Base-by-base conservation (phyloP, 129 eudicot species). In the Tagetes patula region DNA sequence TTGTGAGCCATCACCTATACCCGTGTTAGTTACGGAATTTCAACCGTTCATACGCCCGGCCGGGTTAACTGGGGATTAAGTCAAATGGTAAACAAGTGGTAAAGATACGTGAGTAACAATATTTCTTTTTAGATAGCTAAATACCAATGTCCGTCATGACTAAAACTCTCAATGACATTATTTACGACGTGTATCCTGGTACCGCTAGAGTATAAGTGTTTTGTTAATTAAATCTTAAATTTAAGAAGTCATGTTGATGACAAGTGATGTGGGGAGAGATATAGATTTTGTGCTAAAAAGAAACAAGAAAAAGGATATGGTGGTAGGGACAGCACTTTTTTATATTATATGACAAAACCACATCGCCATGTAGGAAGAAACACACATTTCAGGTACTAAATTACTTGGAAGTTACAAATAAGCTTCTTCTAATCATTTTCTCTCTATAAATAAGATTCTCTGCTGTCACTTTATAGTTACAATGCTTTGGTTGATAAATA, bases 321-420 rank as follows among this genome's bases (percentile, higher is more conserved):
- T 77, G 76, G 5, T 61, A 62, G 53, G 59, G 38, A 43, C 62
- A 34, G 37, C 55, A 78, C 38, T 11, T 6, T 62, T 56, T 61
- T 39, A 62, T 60, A 31, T 40, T 37, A 70, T 52, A 8, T 41
- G 77, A 52, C 41, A 52, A 10, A 20, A 14, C 77, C 49, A 71
- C 82, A 64, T 61, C 73, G 39, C 40, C 34, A 1, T 72, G 45
- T 33, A 53, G 33, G 6, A 34, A 12, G 38, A 63, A 33, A 14
- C 64, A 32, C 68, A 67, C 48, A 37, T 30, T 62, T 62, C 12
- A 31, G 48, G 48, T 10, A 34, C 27, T 10, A 32, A 41, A 42
- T 78, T 79, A 45, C 82, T 43, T 42, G 78, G 82, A 79, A 79
- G 54, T 72, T 79, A 42, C 82, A 53, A 14, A 34, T 42, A 27